A percentile compares a stretch with the other conserved stretches of the same genome.
phyloP scores from a whole-genome alignment of 139 green algal species.

The Closterium sp. region DNA sequence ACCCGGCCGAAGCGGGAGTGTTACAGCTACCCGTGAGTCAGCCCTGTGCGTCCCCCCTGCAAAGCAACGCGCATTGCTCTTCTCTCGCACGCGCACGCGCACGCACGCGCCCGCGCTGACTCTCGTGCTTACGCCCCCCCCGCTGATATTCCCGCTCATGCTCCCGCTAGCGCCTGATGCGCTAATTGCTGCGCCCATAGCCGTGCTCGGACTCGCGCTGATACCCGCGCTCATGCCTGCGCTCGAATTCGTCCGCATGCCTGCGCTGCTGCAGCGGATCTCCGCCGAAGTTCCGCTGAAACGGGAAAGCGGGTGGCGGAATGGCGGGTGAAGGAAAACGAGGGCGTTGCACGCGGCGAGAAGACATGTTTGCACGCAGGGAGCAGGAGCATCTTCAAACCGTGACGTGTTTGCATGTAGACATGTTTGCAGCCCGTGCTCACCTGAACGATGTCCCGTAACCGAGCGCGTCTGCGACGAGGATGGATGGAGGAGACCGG shows the following conservation, averaged over 20 bases:
- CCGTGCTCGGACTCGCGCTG: no score
- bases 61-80: neutral
- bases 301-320: neutral
- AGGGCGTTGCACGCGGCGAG: no score
- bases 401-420: no score
- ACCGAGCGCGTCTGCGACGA: no score
- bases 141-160: neutral
- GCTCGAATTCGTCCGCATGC: no score
- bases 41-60: neutral
- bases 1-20: neutral
- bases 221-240: neutral
- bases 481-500: no score
- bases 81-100: neutral
- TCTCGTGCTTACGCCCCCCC: neutral
- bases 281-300: neutral
- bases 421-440: no score
- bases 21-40: no score
- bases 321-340: neutral
- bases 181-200: neutral
- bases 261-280: neutral
- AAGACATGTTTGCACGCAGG: no score
- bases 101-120: neutral
- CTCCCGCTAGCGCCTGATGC: neutral
- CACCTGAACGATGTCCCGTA: no score
- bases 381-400: no score